Conservation (phyloP, 768 basidiomycete genomes). For the Cystofilobasidium ferigula region DNA sequence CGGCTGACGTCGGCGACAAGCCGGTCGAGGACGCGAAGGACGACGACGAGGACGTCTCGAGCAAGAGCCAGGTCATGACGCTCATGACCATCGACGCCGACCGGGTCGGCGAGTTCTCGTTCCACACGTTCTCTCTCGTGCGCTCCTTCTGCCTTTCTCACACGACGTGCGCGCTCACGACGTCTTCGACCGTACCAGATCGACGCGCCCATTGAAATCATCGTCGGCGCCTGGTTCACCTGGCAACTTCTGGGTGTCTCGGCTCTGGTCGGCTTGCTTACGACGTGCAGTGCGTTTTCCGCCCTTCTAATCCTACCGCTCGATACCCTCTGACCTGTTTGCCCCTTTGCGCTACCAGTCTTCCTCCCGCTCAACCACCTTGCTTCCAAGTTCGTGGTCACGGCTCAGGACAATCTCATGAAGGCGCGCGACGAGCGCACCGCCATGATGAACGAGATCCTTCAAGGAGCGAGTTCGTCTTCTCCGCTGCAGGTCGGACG, state of each 20-base stretch:
- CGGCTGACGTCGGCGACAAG: conserved; percentile 15
- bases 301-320: neutral
- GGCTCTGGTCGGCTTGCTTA: conserved; percentile 64
- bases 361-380: conserved; percentile 68
- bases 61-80: conserved; percentile 61
- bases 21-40: conserved; percentile 48
- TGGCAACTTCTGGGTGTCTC: conserved; percentile 46
- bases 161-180: conserved; percentile 57
- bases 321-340: too few species aligned
- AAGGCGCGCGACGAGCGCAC: conserved; percentile 84
- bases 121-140: conserved; percentile 20
- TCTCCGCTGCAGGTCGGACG: neutral
- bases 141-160: conserved; percentile 40
- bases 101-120: conserved; percentile 67
- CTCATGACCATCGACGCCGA: conserved; percentile 93
- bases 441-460: conserved; percentile 73
- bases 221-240: conserved; percentile 17
- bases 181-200: conserved; percentile 49
- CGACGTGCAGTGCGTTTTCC: conserved; percentile 47
- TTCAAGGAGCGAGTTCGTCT: conserved; percentile 26
- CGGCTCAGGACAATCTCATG: conserved; percentile 76
- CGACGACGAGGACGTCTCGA: conserved; percentile 46
- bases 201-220: conserved; percentile 63
- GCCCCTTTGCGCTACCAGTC: conserved; percentile 26
- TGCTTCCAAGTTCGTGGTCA: conserved; percentile 66